Percentiles rank a stretch among this genome's conserved stretches.
phyloP scores from a whole-genome alignment of 306 rosid genomes.

The Amphicarpaea edgeworthii region DNA sequence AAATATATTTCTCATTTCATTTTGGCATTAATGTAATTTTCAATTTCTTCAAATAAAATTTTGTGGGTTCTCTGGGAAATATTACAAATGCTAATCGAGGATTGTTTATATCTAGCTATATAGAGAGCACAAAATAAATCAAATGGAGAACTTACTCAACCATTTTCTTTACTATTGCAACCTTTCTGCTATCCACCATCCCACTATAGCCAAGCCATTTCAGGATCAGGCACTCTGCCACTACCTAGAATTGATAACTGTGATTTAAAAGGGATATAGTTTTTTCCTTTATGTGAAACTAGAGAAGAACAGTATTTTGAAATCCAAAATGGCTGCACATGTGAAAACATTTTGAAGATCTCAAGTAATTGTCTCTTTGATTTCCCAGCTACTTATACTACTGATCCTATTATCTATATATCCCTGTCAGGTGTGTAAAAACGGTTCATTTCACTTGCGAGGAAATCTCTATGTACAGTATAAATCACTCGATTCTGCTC shows the following conservation, averaged over 20 bases:
- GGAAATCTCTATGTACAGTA: conserved; percentile 91
- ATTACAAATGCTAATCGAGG: not conserved
- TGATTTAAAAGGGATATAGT: too few species aligned
- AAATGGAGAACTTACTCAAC: conserved; percentile 12
- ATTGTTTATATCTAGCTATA: conserved; percentile 9
- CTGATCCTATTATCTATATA: conserved; percentile 33
- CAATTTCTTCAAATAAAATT: not conserved
- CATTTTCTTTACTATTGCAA: too few species aligned
- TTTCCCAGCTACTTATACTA: conserved; percentile 17
- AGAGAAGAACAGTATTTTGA: conserved; percentile 28
- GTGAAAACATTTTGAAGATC: not conserved
- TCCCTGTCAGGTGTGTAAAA: conserved; percentile 82
- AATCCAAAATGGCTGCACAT: conserved; percentile 7
- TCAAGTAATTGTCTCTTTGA: not conserved
- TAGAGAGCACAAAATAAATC: conserved; percentile 4
- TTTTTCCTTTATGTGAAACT: conserved; percentile 2
- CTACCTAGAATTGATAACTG: too few species aligned
- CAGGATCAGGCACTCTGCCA: too few species aligned
- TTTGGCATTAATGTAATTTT: conserved; percentile 12
- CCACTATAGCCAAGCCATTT: too few species aligned
- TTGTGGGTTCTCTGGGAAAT: not conserved
- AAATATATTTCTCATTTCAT: conserved; percentile 24
- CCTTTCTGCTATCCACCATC: too few species aligned
- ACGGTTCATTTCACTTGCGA: conserved; percentile 92
- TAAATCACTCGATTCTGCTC: conserved; percentile 79